Conservation (phyloP, 1,139 yeast genomes). For the Candida sanyaensis region DNA sequence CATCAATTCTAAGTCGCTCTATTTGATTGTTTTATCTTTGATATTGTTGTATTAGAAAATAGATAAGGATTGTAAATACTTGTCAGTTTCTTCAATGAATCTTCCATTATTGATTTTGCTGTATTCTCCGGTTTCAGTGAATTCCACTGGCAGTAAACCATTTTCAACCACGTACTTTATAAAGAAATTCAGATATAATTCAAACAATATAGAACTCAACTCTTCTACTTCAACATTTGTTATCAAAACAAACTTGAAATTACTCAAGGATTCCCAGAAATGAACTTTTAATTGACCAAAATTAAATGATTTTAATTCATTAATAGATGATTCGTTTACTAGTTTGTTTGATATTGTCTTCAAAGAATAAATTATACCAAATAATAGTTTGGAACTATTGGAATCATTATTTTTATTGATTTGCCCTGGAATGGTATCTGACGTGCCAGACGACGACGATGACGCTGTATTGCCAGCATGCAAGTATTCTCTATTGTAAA, state of each 20-base stretch:
- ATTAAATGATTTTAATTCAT: conserved; percentile 62
- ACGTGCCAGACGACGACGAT: conserved; percentile 11
- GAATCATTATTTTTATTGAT: conserved; percentile 60
- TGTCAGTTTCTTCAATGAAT: conserved; percentile 49
- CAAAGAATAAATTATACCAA: conserved; percentile 84
- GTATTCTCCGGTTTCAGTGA: conserved; percentile 30
- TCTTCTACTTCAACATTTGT: conserved; percentile 69
- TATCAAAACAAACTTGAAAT: conserved; percentile 71
- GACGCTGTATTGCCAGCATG: conserved; percentile 6
- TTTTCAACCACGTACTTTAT: conserved; percentile 72
- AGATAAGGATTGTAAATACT: conserved; percentile 30
- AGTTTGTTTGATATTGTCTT: conserved; percentile 72
- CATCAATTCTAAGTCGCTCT: background rate
- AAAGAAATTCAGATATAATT: conserved; percentile 68
- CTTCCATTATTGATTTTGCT: conserved; percentile 41
- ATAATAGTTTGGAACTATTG: conserved; percentile 74
- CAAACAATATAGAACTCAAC: conserved; percentile 59
- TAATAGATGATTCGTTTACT: conserved; percentile 36
- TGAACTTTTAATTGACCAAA: conserved; percentile 80
- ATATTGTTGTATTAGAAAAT: conserved; percentile 15
- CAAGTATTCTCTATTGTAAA: conserved; percentile 66
- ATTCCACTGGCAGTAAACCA: conserved; percentile 55
- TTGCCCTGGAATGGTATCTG: conserved; percentile 31
- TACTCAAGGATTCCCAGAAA: conserved; percentile 76
- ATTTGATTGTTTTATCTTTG: background rate